These are phyloP conservation scores for Ettlia oleoabundans DNA, from an alignment of 139 green algal genomes.

Conservation along the genomic window DNA sequence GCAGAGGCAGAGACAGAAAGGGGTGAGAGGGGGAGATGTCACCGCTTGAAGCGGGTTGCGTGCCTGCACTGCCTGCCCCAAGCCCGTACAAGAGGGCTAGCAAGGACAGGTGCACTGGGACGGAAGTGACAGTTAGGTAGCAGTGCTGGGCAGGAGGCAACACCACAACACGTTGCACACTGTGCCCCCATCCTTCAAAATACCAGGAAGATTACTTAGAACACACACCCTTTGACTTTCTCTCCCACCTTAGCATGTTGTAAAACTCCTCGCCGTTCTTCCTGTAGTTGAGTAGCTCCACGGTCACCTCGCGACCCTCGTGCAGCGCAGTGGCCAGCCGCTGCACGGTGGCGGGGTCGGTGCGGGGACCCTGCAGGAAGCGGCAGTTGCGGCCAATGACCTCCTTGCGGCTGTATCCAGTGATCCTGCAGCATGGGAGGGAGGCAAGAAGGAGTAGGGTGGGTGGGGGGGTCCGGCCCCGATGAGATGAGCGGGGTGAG, in stretches of 20 bases:
- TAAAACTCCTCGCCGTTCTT: constrained; percentile 89
- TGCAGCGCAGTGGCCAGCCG: constrained; percentile 83
- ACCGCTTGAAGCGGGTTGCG: too few relatives aligned
- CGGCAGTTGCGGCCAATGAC: constrained; percentile 61
- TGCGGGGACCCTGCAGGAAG: constrained; percentile 86
- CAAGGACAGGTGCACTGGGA: too few relatives aligned
- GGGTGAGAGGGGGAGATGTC: background rate
- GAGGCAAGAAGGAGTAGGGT: background rate
- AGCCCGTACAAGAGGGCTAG: too few relatives aligned
- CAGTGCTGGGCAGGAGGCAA: too few relatives aligned
- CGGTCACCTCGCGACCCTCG: constrained; percentile 60
- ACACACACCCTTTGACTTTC: constrained; percentile 37
- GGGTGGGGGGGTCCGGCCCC: background rate
- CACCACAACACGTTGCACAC: too few relatives aligned
- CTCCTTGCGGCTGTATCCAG: constrained; percentile 41
- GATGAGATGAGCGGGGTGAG: background rate
- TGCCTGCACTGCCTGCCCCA: too few relatives aligned
- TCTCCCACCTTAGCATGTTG: constrained; percentile 94
- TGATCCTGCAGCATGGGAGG: constrained; percentile 22
- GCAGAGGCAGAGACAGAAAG: background rate
- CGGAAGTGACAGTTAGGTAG: too few relatives aligned
- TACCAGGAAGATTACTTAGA: too few relatives aligned
- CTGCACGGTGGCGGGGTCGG: constrained; percentile 78
- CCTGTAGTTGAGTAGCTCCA: constrained; percentile 96
- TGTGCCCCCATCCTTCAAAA: background rate